Conservation (phyloP, 129 eudicot species). For the Flaveria sonorensis region DNA sequence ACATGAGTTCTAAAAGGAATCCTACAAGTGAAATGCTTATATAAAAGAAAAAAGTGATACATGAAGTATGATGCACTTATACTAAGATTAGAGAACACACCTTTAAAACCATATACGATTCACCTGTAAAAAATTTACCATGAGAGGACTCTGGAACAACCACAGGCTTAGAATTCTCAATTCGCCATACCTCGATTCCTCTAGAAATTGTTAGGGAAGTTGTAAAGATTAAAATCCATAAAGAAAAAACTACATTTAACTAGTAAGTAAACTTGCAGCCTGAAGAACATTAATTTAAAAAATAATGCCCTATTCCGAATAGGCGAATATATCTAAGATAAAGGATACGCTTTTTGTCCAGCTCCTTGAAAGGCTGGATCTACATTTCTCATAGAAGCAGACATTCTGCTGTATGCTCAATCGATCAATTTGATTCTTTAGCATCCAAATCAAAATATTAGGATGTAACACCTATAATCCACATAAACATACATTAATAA, state of each 20-base stretch:
- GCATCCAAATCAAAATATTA: not conserved
- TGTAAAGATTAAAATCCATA: slow-evolving; percentile 22
- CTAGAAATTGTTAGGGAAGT: slow-evolving; percentile 55
- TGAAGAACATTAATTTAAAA: not conserved
- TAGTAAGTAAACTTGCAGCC: not conserved
- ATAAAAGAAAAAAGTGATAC: not conserved
- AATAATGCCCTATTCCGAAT: not conserved
- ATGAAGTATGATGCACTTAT: not conserved
- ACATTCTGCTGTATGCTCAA: slow-evolving; percentile 39
- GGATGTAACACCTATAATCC: not conserved
- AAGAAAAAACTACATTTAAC: not conserved
- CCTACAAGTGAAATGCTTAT: not conserved
- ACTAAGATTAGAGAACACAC: slow-evolving; percentile 34
- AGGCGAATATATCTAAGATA: not conserved
- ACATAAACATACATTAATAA: not conserved
- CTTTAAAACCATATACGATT: slow-evolving; percentile 75
- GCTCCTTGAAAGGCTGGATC: slow-evolving; percentile 93
- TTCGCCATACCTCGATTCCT: slow-evolving; percentile 90
- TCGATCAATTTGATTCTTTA: not conserved
- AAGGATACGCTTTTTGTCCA: slow-evolving; percentile 94
- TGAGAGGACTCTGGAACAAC: slow-evolving; percentile 52
- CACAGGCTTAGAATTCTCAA: slow-evolving; percentile 74
- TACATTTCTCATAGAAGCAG: slow-evolving; percentile 70
- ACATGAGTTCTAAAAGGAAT: not conserved
- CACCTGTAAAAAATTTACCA: slow-evolving; percentile 81